Percentiles rank a stretch among this genome's conserved stretches.
Conservation (phyloP, 345 rosid species). For the Gossypium herbaceum region DNA sequence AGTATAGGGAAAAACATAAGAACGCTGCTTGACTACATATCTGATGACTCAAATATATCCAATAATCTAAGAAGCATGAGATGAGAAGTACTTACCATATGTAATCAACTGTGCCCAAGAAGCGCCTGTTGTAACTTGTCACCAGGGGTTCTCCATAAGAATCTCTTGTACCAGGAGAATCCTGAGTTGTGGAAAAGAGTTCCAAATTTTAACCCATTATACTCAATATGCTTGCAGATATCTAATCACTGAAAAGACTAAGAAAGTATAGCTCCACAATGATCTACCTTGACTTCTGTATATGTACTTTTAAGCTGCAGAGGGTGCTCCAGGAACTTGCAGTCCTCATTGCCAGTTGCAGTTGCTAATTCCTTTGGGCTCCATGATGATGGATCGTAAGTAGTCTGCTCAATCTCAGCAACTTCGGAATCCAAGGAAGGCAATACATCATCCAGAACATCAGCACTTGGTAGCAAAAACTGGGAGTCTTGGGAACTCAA, state of each 20-base stretch:
- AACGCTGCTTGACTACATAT: background rate
- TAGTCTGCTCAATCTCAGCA: constrained; percentile 26
- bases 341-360: constrained; percentile 70
- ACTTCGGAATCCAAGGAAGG: constrained; percentile 31
- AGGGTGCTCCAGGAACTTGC: constrained; percentile 55
- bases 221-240: background rate
- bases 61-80: background rate
- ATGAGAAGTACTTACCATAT: constrained; percentile 54
- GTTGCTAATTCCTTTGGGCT: constrained; percentile 73
- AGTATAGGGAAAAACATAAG: background rate
- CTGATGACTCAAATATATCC: background rate
- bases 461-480: constrained; percentile 16
- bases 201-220: background rate
- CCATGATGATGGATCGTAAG: constrained; percentile 72
- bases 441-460: constrained; percentile 32
- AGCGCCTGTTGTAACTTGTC: constrained; percentile 84
- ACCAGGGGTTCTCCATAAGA: constrained; percentile 72
- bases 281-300: constrained; percentile 73
- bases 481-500: constrained; percentile 17
- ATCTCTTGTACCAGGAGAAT: constrained; percentile 63
- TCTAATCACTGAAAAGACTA: background rate
- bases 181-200: constrained; percentile 36
- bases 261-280: constrained; percentile 6
- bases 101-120: constrained; percentile 93
- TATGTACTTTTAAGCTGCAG: constrained; percentile 75